phyloP scores from a whole-genome alignment of 176 grass and related monocot species.

The Thalia dealbata region DNA sequence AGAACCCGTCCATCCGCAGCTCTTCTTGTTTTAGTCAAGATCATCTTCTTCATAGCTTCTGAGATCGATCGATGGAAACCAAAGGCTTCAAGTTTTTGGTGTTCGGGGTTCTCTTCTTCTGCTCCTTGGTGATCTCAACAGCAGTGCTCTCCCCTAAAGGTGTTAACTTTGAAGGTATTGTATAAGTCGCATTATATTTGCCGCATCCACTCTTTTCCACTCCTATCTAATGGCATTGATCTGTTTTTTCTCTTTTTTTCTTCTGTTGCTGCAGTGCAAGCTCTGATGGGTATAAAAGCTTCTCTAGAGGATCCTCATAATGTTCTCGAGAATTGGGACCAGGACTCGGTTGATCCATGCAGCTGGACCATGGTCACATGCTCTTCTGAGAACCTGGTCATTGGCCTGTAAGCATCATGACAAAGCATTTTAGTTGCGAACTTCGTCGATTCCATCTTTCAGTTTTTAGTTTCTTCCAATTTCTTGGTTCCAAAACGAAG shows the following conservation, averaged over 20 bases:
- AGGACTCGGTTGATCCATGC: constrained; percentile 82
- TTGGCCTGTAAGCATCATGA: constrained; percentile 35
- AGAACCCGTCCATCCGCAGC: not conserved
- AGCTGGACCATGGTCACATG: constrained; percentile 68
- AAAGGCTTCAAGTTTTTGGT: constrained; percentile 10
- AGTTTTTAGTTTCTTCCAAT: not conserved
- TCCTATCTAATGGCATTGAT: not conserved
- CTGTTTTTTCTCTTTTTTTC: not conserved
- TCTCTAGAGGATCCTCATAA: constrained; percentile 62
- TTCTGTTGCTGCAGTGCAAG: constrained; percentile 43
- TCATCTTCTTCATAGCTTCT: not conserved
- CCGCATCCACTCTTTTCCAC: too few relatives aligned
- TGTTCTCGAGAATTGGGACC: constrained; percentile 72
- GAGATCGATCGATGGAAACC: constrained; percentile 23
- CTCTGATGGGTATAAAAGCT: constrained; percentile 67
- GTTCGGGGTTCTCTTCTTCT: constrained; percentile 15
- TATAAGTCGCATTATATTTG: not conserved
- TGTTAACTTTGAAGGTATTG: constrained; percentile 80
- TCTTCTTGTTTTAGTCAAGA: not conserved
- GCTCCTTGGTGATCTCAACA: constrained; percentile 25
- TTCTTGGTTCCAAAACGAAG: not conserved
- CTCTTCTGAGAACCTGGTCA: constrained; percentile 47
- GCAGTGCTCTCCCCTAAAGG: constrained; percentile 72
- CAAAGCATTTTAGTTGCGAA: not conserved
- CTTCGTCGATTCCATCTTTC: not conserved